Evolutionary conservation across 2,329 filamentous ascomycete species (phyloP).

Genomic region (Clarireedia hainanense): DNA sequence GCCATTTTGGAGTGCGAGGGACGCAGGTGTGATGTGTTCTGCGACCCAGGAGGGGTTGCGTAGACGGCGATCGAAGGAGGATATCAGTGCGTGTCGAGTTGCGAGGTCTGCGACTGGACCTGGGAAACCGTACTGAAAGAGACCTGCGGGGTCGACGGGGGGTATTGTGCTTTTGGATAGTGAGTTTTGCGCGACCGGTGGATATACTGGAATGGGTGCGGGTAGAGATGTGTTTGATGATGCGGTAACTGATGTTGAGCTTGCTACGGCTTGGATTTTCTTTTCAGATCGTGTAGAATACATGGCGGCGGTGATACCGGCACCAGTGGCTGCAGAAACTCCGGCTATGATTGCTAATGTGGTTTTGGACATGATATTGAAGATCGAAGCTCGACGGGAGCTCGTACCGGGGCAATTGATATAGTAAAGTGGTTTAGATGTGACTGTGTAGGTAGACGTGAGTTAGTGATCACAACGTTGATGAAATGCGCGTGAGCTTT

Average conservation of each 20-base stretch:
- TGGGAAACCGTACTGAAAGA: conserved; percentile 85
- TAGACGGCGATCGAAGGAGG: conserved; percentile 81
- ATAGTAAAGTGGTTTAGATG: conserved; percentile 4
- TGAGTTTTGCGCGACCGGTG: conserved; percentile 13
- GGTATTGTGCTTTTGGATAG: conserved; percentile 28
- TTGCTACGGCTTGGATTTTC: conserved; percentile 31
- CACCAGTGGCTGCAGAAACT: conserved; percentile 68
- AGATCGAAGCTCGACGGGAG: conserved; percentile 5
- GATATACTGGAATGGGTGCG: conserved; percentile 23
- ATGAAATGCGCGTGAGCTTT: conserved; percentile 8
- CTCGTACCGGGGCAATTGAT: background rate
- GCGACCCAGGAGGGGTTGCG: conserved; percentile 92
- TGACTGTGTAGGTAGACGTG: background rate
- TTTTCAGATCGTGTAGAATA: conserved; percentile 49
- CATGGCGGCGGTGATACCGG: conserved; percentile 62
- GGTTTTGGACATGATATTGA: conserved; percentile 61
- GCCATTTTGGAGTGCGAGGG: conserved; percentile 64
- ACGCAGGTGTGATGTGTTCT: conserved; percentile 91
- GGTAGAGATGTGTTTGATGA: conserved; percentile 19
- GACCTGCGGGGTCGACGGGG: conserved; percentile 64
- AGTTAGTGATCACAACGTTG: conserved; percentile 8
- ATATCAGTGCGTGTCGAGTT: conserved; percentile 67
- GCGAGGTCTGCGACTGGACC: conserved; percentile 82
- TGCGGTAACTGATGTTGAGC: conserved; percentile 18
- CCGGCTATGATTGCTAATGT: conserved; percentile 70